Conservation (phyloP, 805 yeast species). For the Wickerhamiella dianesei region DNA sequence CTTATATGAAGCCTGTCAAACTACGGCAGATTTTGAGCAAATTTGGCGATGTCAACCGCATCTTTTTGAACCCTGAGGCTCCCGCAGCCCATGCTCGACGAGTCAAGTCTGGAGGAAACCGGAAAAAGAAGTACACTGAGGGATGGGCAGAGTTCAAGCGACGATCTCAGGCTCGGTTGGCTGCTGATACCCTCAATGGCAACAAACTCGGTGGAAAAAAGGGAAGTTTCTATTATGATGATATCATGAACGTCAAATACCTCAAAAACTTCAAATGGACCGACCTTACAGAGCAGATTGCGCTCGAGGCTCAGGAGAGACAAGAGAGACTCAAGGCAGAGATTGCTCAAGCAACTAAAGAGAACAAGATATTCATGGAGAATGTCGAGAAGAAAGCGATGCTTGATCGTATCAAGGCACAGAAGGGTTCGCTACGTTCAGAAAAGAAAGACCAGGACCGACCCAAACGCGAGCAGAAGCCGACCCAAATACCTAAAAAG, state of each 20-base stretch:
- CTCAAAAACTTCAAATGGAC: slow-evolving; percentile 90
- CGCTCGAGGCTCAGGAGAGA: slow-evolving; percentile 76
- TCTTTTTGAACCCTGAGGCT: slow-evolving; percentile 80
- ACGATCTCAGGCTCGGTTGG: slow-evolving; percentile 77
- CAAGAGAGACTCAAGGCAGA: slow-evolving; percentile 81
- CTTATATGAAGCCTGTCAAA: slow-evolving; percentile 92
- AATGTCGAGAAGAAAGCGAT: slow-evolving; percentile 80
- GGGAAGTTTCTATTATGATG: slow-evolving; percentile 83
- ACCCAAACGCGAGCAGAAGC: slow-evolving; percentile 47
- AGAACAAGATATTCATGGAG: slow-evolving; percentile 69
- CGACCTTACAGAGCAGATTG: slow-evolving; percentile 84
- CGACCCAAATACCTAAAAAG: slow-evolving; percentile 26
- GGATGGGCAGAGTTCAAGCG: slow-evolving; percentile 92
- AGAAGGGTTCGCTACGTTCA: slow-evolving; percentile 19
- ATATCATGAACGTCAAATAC: slow-evolving; percentile 80
- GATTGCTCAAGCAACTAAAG: slow-evolving; percentile 72
- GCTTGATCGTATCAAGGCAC: slow-evolving; percentile 50
- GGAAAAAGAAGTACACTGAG: slow-evolving; percentile 73
- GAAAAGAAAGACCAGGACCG: slow-evolving; percentile 22
- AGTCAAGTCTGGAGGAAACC: slow-evolving; percentile 81
- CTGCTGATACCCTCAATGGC: slow-evolving; percentile 77
- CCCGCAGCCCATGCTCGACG: slow-evolving; percentile 48
- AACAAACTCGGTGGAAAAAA: slow-evolving; percentile 86
- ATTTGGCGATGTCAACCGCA: slow-evolving; percentile 79
- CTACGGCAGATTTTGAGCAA: slow-evolving; percentile 64